A percentile compares a stretch with the other conserved stretches of the same genome.
Evolutionary conservation across 495 filamentous ascomycete genomes (phyloP).

Genomic region (Daldinia vernicosa): DNA sequence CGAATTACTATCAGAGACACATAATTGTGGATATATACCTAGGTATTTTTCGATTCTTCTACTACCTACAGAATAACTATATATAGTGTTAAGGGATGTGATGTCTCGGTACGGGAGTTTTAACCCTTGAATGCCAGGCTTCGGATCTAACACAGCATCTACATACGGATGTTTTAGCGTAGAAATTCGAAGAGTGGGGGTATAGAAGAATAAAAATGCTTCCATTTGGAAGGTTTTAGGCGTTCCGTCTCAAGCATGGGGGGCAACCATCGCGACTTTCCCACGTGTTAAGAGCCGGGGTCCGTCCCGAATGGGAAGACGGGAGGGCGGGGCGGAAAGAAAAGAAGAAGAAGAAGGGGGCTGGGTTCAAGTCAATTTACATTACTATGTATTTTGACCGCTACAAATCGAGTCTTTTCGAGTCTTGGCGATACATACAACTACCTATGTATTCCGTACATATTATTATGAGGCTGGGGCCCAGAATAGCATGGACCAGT

Average conservation of each 20-base stretch:
- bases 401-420: background rate
- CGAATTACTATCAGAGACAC: no score
- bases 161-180: slow-evolving; percentile 14
- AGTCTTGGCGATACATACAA: background rate
- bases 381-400: slow-evolving; percentile 27
- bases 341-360: background rate
- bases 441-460: background rate
- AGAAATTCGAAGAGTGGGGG: slow-evolving; percentile 19
- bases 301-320: slow-evolving; percentile 21
- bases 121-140: background rate
- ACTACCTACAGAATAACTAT: no score
- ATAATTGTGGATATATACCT: no score
- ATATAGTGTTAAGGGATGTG: background rate
- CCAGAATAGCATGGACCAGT: background rate
- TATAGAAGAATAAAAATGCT: slow-evolving; percentile 5
- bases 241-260: background rate
- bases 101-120: background rate
- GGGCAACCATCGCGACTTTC: slow-evolving; percentile 28
- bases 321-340: background rate
- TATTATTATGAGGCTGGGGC: background rate
- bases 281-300: slow-evolving; percentile 37
- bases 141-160: slow-evolving; percentile 1
- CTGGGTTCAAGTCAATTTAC: background rate
- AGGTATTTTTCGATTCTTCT: no score
- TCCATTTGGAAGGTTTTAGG: slow-evolving; percentile 18